These are phyloP conservation scores for Zoysia japonica DNA, from an alignment of 176 grass and related monocot genomes.

Conservation along the genomic window DNA sequence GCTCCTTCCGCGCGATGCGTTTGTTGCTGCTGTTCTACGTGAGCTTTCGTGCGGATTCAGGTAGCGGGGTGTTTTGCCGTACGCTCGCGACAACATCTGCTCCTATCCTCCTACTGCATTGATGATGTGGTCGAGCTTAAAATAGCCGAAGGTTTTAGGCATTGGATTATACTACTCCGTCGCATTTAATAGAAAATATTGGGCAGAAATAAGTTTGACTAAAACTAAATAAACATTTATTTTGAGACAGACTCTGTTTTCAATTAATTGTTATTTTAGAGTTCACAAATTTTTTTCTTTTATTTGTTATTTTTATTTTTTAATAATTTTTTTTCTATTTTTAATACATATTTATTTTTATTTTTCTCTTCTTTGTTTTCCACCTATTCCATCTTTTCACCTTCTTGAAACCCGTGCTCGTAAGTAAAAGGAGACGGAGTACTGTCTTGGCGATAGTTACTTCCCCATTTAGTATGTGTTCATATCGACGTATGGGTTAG, in stretches of 20 bases:
- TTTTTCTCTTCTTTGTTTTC: too few relatives aligned
- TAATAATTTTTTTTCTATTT: too few relatives aligned
- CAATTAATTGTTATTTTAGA: too few relatives aligned
- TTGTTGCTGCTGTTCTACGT: conserved; percentile 8
- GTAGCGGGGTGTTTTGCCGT: not conserved
- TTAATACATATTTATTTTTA: too few relatives aligned
- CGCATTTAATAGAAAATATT: too few relatives aligned
- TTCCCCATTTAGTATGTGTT: not conserved
- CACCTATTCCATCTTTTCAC: too few relatives aligned
- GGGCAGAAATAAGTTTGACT: too few relatives aligned
- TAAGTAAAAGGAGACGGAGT: not conserved
- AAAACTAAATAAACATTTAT: too few relatives aligned
- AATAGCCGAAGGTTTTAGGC: conserved; percentile 25
- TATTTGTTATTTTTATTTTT: too few relatives aligned
- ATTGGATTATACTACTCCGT: not conserved
- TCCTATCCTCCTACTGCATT: not conserved
- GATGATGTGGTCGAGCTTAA: not conserved
- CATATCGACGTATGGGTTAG: not conserved
- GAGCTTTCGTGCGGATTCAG: conserved; percentile 6
- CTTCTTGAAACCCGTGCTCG: too few relatives aligned
- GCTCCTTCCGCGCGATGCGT: conserved; percentile 10
- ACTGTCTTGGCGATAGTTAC: not conserved
- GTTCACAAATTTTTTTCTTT: too few relatives aligned
- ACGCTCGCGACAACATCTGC: conserved; percentile 18
- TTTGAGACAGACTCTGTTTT: too few relatives aligned